Percentiles rank a stretch among this genome's conserved stretches.
phyloP scores from a whole-genome alignment of 305 asterid genomes.

The Solanum chacoense region DNA sequence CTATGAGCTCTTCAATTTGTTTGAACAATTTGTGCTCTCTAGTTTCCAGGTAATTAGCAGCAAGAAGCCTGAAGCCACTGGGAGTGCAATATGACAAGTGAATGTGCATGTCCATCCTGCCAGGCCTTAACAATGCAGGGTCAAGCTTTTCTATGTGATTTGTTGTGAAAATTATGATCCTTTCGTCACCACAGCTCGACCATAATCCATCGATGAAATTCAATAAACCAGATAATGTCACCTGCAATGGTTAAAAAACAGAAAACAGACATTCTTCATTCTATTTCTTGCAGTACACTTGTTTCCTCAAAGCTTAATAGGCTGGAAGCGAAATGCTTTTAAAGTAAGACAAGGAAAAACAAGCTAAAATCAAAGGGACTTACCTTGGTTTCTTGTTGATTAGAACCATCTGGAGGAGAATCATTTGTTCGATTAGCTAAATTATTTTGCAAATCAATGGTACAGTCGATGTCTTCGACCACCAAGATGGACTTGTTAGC shows the following conservation, averaged over 20 bases:
- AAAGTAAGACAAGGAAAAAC: not conserved
- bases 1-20: slow-evolving; percentile 29
- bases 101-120: slow-evolving; percentile 55
- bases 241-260: slow-evolving; percentile 13
- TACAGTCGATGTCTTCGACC: slow-evolving; percentile 57
- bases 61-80: slow-evolving; percentile 31
- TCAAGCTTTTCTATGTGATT: slow-evolving; percentile 53
- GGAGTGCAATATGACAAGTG: slow-evolving; percentile 40
- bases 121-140: slow-evolving; percentile 50
- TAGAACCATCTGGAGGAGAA: not conserved
- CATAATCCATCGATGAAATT: slow-evolving; percentile 61
- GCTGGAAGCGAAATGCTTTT: not conserved
- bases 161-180: slow-evolving; percentile 67
- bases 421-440: slow-evolving; percentile 11
- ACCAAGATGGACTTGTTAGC: slow-evolving; percentile 50
- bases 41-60: slow-evolving; percentile 13
- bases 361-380: not conserved
- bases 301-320: not conserved
- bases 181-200: slow-evolving; percentile 65
- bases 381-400: slow-evolving; percentile 24
- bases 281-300: not conserved
- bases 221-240: slow-evolving; percentile 48
- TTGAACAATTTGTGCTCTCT: slow-evolving; percentile 5
- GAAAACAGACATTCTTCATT: not conserved
- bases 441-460: slow-evolving; percentile 37